A percentile compares a stretch with the other conserved stretches of the same genome.
Evolutionary conservation across 371 early-diverging fungal species (phyloP).

Genomic region (Circinella minor): DNA sequence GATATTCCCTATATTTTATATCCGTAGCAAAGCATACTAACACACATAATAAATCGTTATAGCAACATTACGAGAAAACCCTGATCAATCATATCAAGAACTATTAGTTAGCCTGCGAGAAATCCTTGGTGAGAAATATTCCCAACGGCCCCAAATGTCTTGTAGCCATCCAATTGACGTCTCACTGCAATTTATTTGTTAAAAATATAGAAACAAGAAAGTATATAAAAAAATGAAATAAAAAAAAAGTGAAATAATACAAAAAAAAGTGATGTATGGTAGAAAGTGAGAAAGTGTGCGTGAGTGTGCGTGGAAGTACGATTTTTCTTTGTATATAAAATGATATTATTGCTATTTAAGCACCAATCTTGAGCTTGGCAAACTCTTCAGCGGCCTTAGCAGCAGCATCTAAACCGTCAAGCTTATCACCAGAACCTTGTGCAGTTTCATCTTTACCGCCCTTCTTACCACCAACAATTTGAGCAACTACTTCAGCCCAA

Average conservation of each 20-base stretch:
- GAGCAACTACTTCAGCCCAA: slow-evolving; percentile 87
- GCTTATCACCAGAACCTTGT: slow-evolving; percentile 78
- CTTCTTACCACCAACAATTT: slow-evolving; percentile 88
- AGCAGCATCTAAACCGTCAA: slow-evolving; percentile 74
- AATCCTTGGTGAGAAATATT: slow-evolving; percentile 71
- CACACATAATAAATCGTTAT: not conserved
- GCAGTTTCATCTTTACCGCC: slow-evolving; percentile 90
- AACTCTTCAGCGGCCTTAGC: slow-evolving; percentile 76
- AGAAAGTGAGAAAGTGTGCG: not conserved
- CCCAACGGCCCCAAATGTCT: slow-evolving; percentile 84
- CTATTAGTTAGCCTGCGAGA: slow-evolving; percentile 73
- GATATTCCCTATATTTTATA: too few relatives aligned
- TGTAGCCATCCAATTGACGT: slow-evolving; percentile 73
- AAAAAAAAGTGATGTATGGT: too few relatives aligned
- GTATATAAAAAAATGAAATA: not conserved
- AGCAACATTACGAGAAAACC: slow-evolving; percentile 61
- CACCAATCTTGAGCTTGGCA: slow-evolving; percentile 68
- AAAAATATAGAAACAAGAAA: not conserved
- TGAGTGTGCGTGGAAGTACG: too few relatives aligned
- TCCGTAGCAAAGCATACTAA: too few relatives aligned
- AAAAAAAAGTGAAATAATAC: too few relatives aligned
- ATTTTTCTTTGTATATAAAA: not conserved
- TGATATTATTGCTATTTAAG: slow-evolving; percentile 20
- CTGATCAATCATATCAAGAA: slow-evolving; percentile 74
- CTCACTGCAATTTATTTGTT: slow-evolving; percentile 16